Conservation (phyloP, 192 early-diverging fungal species). For the Coemansia sp. region DNA sequence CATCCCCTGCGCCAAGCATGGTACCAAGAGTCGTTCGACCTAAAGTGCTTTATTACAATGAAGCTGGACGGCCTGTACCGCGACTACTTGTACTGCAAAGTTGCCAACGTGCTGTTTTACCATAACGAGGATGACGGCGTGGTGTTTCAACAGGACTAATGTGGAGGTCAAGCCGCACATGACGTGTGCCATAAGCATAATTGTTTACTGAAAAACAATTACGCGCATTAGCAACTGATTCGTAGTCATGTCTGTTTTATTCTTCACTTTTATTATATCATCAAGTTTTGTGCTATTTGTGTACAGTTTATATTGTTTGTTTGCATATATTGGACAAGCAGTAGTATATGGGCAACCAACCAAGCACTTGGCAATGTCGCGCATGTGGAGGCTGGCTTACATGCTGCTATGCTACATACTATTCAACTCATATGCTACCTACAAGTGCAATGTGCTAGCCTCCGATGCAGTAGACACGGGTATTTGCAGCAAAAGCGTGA, state of each 20-base stretch:
- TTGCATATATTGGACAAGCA: too few relatives aligned
- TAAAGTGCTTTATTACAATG: slow-evolving; percentile 66
- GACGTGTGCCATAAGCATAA: neutral
- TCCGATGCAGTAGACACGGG: neutral
- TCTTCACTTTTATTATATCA: neutral
- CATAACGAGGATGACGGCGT: slow-evolving; percentile 23
- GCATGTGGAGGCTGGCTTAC: neutral
- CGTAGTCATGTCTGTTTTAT: neutral
- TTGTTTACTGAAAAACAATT: neutral
- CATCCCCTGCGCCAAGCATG: slow-evolving; percentile 52
- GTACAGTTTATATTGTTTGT: too few relatives aligned
- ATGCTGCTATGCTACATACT: neutral
- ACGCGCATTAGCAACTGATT: neutral
- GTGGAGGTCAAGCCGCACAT: neutral
- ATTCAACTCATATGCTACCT: neutral
- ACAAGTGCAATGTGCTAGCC: neutral
- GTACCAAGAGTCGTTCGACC: slow-evolving; percentile 49
- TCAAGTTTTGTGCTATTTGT: too few relatives aligned
- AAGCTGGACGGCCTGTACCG: slow-evolving; percentile 66
- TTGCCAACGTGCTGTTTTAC: slow-evolving; percentile 52
- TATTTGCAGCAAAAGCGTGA: neutral
- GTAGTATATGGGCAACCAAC: too few relatives aligned
- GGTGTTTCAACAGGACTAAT: slow-evolving; percentile 7
- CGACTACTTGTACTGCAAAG: slow-evolving; percentile 53
- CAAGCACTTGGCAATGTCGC: neutral